Conservation (phyloP, 805 yeast genomes). For the Lipomyces mesembrius region DNA sequence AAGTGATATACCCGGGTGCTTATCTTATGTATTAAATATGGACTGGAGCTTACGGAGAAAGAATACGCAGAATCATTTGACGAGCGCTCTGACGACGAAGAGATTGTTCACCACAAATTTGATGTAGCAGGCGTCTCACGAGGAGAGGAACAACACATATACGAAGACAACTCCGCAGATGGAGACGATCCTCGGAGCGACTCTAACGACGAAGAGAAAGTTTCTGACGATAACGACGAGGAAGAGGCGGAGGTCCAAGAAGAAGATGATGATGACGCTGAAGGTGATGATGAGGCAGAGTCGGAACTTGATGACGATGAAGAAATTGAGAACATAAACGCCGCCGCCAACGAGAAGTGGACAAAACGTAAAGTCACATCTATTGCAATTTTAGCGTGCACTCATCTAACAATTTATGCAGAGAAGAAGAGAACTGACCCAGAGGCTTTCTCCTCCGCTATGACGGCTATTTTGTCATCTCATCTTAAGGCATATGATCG, state of each 20-base stretch:
- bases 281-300: slow-evolving; percentile 38
- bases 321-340: slow-evolving; percentile 37
- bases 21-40: neutral
- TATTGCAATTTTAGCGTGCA: neutral
- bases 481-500: slow-evolving; percentile 87
- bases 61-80: slow-evolving; percentile 1
- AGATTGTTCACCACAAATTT: slow-evolving; percentile 35
- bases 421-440: slow-evolving; percentile 69
- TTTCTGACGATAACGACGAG: slow-evolving; percentile 35
- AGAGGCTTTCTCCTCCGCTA: slow-evolving; percentile 76
- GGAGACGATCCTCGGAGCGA: slow-evolving; percentile 35
- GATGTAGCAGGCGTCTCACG: slow-evolving; percentile 20
- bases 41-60: neutral
- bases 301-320: slow-evolving; percentile 46
- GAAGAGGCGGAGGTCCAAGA: slow-evolving; percentile 38
- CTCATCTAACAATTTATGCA: slow-evolving; percentile 1
- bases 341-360: slow-evolving; percentile 28
- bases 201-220: slow-evolving; percentile 35
- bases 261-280: slow-evolving; percentile 38
- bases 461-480: slow-evolving; percentile 81
- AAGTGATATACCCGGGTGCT: neutral
- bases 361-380: slow-evolving; percentile 24
- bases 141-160: slow-evolving; percentile 23
- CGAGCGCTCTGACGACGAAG: slow-evolving; percentile 27
- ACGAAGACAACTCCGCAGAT: slow-evolving; percentile 36